Evolutionary conservation across 1,139 yeast species (phyloP), one percentile per base, ranked within the genome.

Genomic region (Geotrichum klebahnii): DNA sequence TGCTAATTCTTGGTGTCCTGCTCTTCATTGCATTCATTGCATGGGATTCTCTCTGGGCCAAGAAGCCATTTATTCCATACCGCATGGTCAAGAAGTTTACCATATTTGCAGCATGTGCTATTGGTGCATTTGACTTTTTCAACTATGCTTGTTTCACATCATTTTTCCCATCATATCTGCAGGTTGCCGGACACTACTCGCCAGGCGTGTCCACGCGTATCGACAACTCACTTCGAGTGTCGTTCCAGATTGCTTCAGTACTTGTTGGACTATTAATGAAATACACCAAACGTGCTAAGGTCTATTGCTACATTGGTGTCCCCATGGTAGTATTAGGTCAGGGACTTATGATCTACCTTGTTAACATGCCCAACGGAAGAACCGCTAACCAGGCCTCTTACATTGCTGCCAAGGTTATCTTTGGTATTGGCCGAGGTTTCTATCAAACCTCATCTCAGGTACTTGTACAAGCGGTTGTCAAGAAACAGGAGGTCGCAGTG

Each of bases 381-480:
- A 24, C 10, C 6, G 40, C 44, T n/a, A 43, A 37, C 28, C 43
- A 51, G 16, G 53, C 52, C 6, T 51, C 56, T 37, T 47, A 56
- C 35, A 50, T 56, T 19, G 40, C 44, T 24, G 57, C 59, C 14
- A 54, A 58, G 38, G 54, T 50, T 9, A 37, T 59, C n/a, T 55
- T 53, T 33, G 61, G 61, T 31, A 36, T 58, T 39, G 61, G 61
- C 16, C 56, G 58, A 1, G 61, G 61, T 10, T 43, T 58, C 31
- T 50, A 57, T 45, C 57, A 55, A 19, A 53, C 57, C 2, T 54
- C 61, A 10, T 51, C 53, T 19, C 61, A 57, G 42, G 58, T 57
- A 10, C 42, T 55, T 40, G 57, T 59, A 4, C 62, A 59, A 37
- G 53, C 60, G 2, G 55, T 52, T 14, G 56, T 53, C 17, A 20